phyloP scores from a whole-genome alignment of 169 alveolate genomes.

The Nephromyces sp. region DNA sequence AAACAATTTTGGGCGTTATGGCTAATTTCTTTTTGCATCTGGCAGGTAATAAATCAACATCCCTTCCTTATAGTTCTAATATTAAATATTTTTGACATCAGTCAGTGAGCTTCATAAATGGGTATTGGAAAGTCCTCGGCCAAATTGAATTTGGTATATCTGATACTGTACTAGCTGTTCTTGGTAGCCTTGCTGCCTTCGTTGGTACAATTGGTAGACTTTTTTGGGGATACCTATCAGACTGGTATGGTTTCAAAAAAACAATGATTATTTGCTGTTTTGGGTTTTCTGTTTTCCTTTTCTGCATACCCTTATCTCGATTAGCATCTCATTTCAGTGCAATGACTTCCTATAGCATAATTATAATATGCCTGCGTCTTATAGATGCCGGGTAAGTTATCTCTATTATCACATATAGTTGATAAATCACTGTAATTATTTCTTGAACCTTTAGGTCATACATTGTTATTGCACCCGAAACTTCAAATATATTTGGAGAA shows the following conservation, averaged over 20 bases:
- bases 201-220: neutral
- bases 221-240: conserved; percentile 1
- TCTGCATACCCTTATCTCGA: neutral
- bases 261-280: neutral
- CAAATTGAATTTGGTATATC: neutral
- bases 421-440: neutral
- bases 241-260: neutral
- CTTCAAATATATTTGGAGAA: conserved; percentile 37
- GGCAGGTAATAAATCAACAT: too few species aligned
- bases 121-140: conserved; percentile 7
- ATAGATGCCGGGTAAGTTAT: conserved; percentile 3
- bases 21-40: neutral
- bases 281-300: conserved; percentile 1
- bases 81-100: neutral
- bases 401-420: too few species aligned
- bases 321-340: neutral
- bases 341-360: neutral
- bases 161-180: neutral
- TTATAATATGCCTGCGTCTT: neutral
- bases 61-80: too few species aligned
- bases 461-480: conserved; percentile 33
- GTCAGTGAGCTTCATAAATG: neutral
- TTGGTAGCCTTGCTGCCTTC: neutral
- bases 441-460: conserved; percentile 2
- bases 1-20: neutral